Percentiles rank a stretch among this genome's conserved stretches.
Conservation (phyloP, 495 filamentous ascomycete species). For the Aspergillus asperescens region DNA sequence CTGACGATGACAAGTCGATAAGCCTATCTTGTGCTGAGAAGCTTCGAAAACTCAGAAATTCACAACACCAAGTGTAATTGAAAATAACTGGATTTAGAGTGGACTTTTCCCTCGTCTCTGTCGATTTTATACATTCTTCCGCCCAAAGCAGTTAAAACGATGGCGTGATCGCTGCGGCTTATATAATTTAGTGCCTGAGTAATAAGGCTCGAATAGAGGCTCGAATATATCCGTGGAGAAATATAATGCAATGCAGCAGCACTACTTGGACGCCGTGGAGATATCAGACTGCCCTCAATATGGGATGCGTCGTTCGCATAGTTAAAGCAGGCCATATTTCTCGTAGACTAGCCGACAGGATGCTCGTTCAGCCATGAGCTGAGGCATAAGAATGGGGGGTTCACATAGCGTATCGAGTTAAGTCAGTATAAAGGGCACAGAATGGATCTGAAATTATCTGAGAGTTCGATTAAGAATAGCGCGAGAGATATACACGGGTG, state of each 20-base stretch:
- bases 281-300: not conserved
- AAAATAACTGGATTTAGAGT: not conserved
- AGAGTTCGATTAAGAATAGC: too few species aligned
- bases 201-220: not conserved
- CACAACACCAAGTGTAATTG: not conserved
- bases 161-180: conserved; percentile 21
- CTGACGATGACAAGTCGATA: conserved; percentile 12
- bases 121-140: conserved; percentile 15
- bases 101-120: conserved; percentile 4
- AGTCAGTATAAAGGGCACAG: not conserved
- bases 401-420: not conserved
- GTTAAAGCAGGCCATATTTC: not conserved
- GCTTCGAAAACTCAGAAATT: conserved; percentile 5
- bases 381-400: not conserved
- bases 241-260: not conserved
- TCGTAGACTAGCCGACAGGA: not conserved
- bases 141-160: conserved; percentile 24
- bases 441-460: not conserved
- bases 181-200: conserved; percentile 13
- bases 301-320: too few species aligned
- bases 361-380: not conserved
- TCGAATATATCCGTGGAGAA: not conserved
- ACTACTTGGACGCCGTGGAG: not conserved
- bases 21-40: conserved; percentile 16
- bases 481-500: not conserved